phyloP scores from a whole-genome alignment of 768 basidiomycete species.

The Tylopilus felleus region DNA sequence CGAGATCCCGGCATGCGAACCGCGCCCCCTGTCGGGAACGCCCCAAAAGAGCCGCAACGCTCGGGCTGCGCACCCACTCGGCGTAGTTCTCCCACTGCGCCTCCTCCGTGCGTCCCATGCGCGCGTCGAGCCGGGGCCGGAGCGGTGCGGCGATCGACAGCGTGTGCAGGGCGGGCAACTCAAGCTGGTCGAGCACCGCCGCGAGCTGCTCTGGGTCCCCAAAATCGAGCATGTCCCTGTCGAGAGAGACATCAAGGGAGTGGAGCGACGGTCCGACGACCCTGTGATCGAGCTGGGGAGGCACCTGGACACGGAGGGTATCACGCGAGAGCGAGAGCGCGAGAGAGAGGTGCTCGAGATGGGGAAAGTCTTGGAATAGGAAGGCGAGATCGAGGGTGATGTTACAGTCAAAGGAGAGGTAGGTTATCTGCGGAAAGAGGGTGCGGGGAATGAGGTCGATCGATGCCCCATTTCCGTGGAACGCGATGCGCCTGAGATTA shows the following conservation, averaged over 20 bases:
- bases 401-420: conserved; percentile 22
- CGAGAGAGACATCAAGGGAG: conserved; percentile 18
- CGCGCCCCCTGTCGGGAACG: conserved; percentile 10
- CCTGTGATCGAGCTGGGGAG: background rate
- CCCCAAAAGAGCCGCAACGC: conserved; percentile 12
- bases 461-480: conserved; percentile 12
- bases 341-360: conserved; percentile 16
- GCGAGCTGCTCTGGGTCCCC: conserved; percentile 17
- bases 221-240: conserved; percentile 19
- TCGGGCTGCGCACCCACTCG: conserved; percentile 15
- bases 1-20: conserved; percentile 8
- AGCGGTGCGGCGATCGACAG: conserved; percentile 5
- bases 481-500: conserved; percentile 12
- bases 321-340: conserved; percentile 11
- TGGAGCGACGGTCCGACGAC: conserved; percentile 6
- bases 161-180: conserved; percentile 18
- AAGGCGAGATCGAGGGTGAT: conserved; percentile 17
- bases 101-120: background rate
- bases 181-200: conserved; percentile 20
- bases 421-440: conserved; percentile 19
- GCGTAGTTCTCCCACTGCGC: conserved; percentile 1
- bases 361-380: conserved; percentile 18
- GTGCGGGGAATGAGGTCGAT: conserved; percentile 16
- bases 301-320: conserved; percentile 8
- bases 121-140: background rate